Evolutionary conservation across 2,329 filamentous ascomycete genomes (phyloP).

Genomic region (Talaromyces sp.): DNA sequence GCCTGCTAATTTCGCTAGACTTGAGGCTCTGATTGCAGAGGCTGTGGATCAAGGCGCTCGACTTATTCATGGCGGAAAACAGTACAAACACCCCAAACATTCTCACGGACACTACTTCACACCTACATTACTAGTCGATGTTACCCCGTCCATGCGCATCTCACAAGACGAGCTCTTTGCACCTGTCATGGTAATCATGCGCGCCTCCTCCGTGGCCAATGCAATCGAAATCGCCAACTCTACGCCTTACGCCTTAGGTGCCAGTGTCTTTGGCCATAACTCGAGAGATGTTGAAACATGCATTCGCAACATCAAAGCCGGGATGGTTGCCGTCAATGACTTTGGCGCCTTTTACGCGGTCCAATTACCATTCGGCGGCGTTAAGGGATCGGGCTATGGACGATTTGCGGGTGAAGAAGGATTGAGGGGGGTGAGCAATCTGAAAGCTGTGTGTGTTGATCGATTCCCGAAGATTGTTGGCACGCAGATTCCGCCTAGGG

Average conservation of each 20-base stretch:
- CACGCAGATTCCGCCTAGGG: conserved; percentile 72
- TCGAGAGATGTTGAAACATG: conserved; percentile 59
- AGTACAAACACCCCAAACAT: conserved; percentile 65
- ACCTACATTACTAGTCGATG: conserved; percentile 86
- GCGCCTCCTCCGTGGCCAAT: conserved; percentile 58
- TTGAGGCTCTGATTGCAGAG: conserved; percentile 71
- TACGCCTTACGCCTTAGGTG: conserved; percentile 78
- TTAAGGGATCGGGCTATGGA: conserved; percentile 85
- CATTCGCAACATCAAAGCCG: conserved; percentile 65
- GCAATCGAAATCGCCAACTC: conserved; percentile 77
- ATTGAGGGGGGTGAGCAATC: conserved; percentile 74
- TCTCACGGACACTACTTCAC: conserved; percentile 83
- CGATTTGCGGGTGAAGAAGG: conserved; percentile 90
- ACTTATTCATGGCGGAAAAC: conserved; percentile 73
- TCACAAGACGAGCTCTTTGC: conserved; percentile 90
- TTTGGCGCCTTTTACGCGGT: conserved; percentile 92
- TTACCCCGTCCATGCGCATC: conserved; percentile 78
- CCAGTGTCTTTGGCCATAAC: conserved; percentile 75
- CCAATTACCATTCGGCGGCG: conserved; percentile 88
- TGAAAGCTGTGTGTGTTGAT: conserved; percentile 82
- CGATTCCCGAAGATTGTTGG: conserved; percentile 52
- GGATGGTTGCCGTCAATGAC: conserved; percentile 94
- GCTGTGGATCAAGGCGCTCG: conserved; percentile 74
- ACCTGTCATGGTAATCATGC: conserved; percentile 82
- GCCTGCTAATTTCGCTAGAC: conserved; percentile 63